Evolutionary conservation across 768 basidiomycete genomes (phyloP).

Genomic region (Calocybe gangraenosa): DNA sequence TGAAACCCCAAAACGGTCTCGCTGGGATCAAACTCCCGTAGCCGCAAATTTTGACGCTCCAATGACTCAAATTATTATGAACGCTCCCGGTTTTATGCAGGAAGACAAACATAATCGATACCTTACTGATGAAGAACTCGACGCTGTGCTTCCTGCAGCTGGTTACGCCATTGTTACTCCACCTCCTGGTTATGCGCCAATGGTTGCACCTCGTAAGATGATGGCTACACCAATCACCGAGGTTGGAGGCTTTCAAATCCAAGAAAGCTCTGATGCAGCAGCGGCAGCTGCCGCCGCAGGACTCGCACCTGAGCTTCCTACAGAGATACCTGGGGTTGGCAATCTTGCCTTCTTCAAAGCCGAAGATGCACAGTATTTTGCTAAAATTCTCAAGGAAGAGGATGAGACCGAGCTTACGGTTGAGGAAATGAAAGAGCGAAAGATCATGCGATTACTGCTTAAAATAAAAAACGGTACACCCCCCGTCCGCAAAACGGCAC

Average conservation of each 20-base stretch:
- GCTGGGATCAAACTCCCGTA: conserved; percentile 95
- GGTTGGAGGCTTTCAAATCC: conserved; percentile 91
- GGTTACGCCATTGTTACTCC: conserved; percentile 93
- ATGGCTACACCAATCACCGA: conserved; percentile 53
- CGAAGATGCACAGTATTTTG: conserved; percentile 97
- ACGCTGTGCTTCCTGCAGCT: conserved; percentile 77
- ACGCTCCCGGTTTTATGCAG: conserved; percentile 80
- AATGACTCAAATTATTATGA: conserved; percentile 84
- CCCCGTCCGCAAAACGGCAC: conserved; percentile 95
- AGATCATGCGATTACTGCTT: conserved; percentile 95
- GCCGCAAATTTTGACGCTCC: conserved; percentile 52
- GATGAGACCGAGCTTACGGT: conserved; percentile 90
- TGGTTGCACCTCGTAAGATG: conserved; percentile 58
- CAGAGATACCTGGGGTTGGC: conserved; percentile 97
- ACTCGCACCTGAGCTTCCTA: conserved; percentile 88
- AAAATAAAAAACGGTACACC: conserved; percentile 99
- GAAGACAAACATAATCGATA: conserved; percentile 97
- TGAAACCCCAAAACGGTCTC: conserved; percentile 83
- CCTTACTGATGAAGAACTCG: conserved; percentile 93
- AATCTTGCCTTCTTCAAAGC: conserved; percentile 97
- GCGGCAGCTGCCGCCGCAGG: conserved; percentile 88
- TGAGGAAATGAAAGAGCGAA: conserved; percentile 99
- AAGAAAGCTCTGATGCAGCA: conserved; percentile 90
- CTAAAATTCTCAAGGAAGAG: conserved; percentile 92
- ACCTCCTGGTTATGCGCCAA: conserved; percentile 88